Conservation (phyloP, 2,329 filamentous ascomycete species). For the Metarhizium humberi region DNA sequence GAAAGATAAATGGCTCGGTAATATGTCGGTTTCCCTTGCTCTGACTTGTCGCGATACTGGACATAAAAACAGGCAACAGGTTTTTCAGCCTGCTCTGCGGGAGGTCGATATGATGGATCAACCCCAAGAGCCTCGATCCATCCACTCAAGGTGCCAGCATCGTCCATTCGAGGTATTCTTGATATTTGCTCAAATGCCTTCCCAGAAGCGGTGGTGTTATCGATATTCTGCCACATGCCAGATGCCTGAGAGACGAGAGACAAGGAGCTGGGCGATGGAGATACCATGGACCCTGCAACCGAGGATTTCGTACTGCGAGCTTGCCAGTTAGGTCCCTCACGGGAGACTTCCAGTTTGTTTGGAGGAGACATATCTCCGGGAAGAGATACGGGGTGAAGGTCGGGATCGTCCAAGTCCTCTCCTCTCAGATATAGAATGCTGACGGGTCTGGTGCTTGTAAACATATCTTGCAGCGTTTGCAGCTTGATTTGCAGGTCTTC, state of each 20-base stretch:
- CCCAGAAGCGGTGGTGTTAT: slow-evolving; percentile 35
- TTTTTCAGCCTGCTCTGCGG: slow-evolving; percentile 60
- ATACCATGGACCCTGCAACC: slow-evolving; percentile 53
- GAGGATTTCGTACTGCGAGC: slow-evolving; percentile 46
- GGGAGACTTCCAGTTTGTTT: slow-evolving; percentile 35
- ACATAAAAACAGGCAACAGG: slow-evolving; percentile 85
- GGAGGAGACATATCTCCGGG: slow-evolving; percentile 58
- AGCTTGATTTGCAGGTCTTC: slow-evolving; percentile 75
- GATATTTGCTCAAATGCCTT: slow-evolving; percentile 44
- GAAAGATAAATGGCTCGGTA: slow-evolving; percentile 81
- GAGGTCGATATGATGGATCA: slow-evolving; percentile 76
- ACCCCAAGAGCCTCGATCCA: slow-evolving; percentile 91
- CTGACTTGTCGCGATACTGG: slow-evolving; percentile 42
- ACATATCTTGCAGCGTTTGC: slow-evolving; percentile 76
- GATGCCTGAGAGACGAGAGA: slow-evolving; percentile 51
- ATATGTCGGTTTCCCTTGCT: slow-evolving; percentile 47
- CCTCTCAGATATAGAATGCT: slow-evolving; percentile 72
- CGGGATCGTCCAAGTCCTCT: slow-evolving; percentile 69
- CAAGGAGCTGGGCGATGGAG: slow-evolving; percentile 56
- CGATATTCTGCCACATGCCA: slow-evolving; percentile 47
- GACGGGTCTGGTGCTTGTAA: slow-evolving; percentile 70
- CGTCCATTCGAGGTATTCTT: slow-evolving; percentile 44
- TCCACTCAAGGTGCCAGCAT: slow-evolving; percentile 58
- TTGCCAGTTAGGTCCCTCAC: slow-evolving; percentile 41
- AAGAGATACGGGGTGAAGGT: slow-evolving; percentile 66